These are phyloP conservation scores for Cryptosporidium muris DNA, from an alignment of 169 alveolate species.

Conservation along the genomic window DNA sequence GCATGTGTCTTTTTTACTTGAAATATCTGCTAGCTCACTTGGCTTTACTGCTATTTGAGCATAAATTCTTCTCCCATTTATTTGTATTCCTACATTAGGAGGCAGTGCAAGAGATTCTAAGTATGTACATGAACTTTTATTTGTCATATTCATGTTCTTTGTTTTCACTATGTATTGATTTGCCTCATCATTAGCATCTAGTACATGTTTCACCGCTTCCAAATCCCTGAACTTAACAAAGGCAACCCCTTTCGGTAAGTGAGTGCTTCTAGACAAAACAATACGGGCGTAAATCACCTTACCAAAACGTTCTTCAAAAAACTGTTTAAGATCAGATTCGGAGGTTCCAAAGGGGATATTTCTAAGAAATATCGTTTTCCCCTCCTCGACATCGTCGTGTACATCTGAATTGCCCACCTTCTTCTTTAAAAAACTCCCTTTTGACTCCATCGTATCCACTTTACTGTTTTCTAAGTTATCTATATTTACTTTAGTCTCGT, in stretches of 20 bases:
- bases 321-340: conserved; percentile 14
- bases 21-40: conserved; percentile 11
- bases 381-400: conserved; percentile 37
- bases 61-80: conserved; percentile 61
- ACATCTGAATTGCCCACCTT: neutral
- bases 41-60: conserved; percentile 47
- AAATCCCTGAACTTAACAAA: conserved; percentile 25
- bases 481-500: no score
- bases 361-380: conserved; percentile 56
- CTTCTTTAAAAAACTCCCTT: neutral
- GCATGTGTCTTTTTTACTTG: neutral
- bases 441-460: no score
- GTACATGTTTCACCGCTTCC: conserved; percentile 37
- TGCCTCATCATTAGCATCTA: conserved; percentile 22
- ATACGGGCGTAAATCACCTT: conserved; percentile 23
- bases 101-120: conserved; percentile 9
- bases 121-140: neutral
- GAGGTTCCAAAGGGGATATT: conserved; percentile 64
- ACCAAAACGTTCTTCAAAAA: conserved; percentile 41
- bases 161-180: neutral
- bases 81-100: conserved; percentile 53
- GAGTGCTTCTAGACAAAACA: conserved; percentile 32
- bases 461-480: no score
- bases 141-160: conserved; percentile 1
- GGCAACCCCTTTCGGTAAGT: conserved; percentile 69